Percentiles rank a stretch among this genome's conserved stretches.
phyloP scores from a whole-genome alignment of 2,329 filamentous ascomycete genomes.

The Rhytidhysteron rufulum region DNA sequence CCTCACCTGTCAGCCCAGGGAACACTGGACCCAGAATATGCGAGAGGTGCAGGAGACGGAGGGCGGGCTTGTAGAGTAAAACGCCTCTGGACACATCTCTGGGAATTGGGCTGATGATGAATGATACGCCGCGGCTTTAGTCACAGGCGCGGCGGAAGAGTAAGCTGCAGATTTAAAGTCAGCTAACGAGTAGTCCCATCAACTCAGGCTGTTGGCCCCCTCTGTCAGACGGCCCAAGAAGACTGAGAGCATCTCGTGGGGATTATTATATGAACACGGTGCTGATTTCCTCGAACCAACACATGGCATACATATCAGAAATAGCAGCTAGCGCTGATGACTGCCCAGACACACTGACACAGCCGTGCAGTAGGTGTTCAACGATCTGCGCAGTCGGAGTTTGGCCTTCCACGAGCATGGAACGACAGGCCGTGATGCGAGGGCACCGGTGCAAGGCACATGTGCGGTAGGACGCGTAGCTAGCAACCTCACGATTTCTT shows the following conservation, averaged over 20 bases:
- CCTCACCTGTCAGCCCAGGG: conserved; percentile 1
- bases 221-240: no score
- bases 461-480: conserved; percentile 5
- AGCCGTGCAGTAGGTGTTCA: background rate
- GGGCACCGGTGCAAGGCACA: no score
- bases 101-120: conserved; percentile 6
- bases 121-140: background rate
- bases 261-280: background rate
- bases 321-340: background rate
- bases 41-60: conserved; percentile 9
- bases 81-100: conserved; percentile 9
- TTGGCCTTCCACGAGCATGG: conserved; percentile 11
- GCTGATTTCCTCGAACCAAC: background rate
- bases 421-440: conserved; percentile 2
- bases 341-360: background rate
- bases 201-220: no score
- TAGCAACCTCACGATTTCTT: conserved; percentile 1
- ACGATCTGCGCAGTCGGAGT: background rate
- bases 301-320: background rate
- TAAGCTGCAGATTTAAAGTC: background rate
- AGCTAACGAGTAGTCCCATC: no score
- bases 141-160: background rate
- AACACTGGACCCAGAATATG: conserved; percentile 5
- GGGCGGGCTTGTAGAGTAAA: conserved; percentile 8
- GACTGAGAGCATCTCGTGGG: no score